Percentiles rank a stretch among this genome's conserved stretches.
Evolutionary conservation across 2,329 filamentous ascomycete genomes (phyloP).

Genomic region (Aureobasidium sp.): DNA sequence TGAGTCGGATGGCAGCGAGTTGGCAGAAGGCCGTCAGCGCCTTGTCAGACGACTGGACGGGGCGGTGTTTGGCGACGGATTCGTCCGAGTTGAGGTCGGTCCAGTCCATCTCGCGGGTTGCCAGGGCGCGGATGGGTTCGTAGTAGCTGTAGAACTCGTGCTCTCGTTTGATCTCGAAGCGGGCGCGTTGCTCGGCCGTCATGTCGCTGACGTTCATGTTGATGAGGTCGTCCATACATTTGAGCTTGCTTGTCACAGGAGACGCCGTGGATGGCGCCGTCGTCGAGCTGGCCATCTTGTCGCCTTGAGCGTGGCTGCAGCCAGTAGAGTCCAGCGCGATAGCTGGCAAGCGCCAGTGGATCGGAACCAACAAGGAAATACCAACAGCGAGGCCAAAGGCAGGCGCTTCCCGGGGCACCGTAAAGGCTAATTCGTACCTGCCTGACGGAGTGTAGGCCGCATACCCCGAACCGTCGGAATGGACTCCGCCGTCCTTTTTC

Average conservation of each 20-base stretch:
- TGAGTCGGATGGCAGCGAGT: conserved; percentile 32
- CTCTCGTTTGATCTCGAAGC: conserved; percentile 17
- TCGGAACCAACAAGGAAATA: background rate
- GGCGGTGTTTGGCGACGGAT: conserved; percentile 2
- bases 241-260: too few relatives aligned
- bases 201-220: conserved; percentile 6
- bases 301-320: background rate
- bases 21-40: conserved; percentile 32
- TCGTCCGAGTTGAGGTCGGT: conserved; percentile 17
- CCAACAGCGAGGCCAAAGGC: background rate
- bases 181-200: background rate
- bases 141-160: conserved; percentile 21
- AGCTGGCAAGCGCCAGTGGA: background rate
- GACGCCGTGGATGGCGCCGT: background rate
- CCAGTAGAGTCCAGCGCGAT: background rate
- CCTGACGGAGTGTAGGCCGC: background rate
- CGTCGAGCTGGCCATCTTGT: background rate
- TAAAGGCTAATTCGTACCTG: too few relatives aligned
- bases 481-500: background rate
- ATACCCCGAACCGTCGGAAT: too few relatives aligned
- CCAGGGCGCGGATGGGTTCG: conserved; percentile 21
- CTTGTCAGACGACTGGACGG: conserved; percentile 23
- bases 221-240: background rate
- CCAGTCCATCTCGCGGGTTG: conserved; percentile 11
- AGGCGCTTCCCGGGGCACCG: background rate